These are phyloP conservation scores for Gossypium laxum DNA, from an alignment of 441 rosid species.

Conservation along the genomic window DNA sequence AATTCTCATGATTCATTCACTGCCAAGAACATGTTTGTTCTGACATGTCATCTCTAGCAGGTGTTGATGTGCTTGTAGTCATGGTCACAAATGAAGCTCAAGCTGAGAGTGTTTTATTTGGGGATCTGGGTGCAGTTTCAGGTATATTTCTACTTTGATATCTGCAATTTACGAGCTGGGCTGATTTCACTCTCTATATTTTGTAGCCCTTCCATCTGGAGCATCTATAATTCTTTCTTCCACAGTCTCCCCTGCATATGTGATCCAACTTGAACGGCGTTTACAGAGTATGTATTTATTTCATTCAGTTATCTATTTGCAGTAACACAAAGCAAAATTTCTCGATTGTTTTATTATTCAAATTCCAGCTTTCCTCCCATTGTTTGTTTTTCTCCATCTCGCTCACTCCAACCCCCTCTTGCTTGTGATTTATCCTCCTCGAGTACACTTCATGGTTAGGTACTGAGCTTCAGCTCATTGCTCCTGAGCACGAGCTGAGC, in stretches of 20 bases:
- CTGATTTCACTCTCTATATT: conserved; percentile 21
- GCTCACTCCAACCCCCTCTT: background rate
- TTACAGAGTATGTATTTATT: conserved; percentile 48
- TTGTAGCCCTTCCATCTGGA: conserved; percentile 65
- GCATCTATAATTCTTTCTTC: conserved; percentile 72
- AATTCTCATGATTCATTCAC: background rate
- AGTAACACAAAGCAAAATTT: background rate
- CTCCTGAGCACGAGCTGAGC: background rate
- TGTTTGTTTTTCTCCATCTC: background rate
- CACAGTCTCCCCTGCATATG: conserved; percentile 81
- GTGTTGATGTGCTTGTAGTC: conserved; percentile 70
- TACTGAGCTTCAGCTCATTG: background rate
- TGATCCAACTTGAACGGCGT: conserved; percentile 62
- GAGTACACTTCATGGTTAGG: background rate
- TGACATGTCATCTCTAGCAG: conserved; percentile 31
- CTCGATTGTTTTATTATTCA: background rate
- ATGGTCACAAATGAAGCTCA: conserved; percentile 94
- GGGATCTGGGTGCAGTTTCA: conserved; percentile 72
- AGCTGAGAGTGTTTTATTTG: conserved; percentile 72
- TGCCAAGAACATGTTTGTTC: background rate
- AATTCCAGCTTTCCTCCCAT: background rate
- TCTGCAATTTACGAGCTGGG: conserved; percentile 10
- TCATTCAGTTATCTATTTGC: background rate
- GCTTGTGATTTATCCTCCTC: background rate
- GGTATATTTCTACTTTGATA: conserved; percentile 33